These are phyloP conservation scores for Ceratocystis variospora DNA, from an alignment of 2,329 filamentous ascomycete species.

Conservation along the genomic window DNA sequence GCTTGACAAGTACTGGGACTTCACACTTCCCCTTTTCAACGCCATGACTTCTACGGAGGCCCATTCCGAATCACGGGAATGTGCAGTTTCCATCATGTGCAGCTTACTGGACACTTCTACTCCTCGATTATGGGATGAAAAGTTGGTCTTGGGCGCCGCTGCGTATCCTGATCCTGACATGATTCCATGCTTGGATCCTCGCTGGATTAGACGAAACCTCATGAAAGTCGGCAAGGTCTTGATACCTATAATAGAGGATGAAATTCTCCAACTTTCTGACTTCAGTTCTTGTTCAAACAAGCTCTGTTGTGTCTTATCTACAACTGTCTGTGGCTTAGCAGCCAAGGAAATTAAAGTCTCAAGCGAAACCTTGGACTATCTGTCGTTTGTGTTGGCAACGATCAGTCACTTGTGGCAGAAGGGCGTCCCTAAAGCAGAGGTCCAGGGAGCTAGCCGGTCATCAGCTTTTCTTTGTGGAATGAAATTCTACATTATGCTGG, in stretches of 20 bases:
- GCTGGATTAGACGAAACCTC: constrained; percentile 70
- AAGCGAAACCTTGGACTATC: constrained; percentile 64
- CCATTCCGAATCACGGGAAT: constrained; percentile 30
- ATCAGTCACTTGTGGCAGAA: constrained; percentile 22
- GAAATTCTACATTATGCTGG: constrained; percentile 35
- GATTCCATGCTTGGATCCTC: constrained; percentile 67
- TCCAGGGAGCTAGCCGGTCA: constrained; percentile 19
- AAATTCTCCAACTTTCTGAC: constrained; percentile 48
- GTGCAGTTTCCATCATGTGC: constrained; percentile 55
- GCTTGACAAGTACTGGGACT: constrained; percentile 65
- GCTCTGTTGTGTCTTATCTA: constrained; percentile 10
- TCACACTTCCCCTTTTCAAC: constrained; percentile 42
- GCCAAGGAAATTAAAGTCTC: constrained; percentile 80
- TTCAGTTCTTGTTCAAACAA: constrained; percentile 35
- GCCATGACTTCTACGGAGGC: constrained; percentile 12
- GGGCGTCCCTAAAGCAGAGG: constrained; percentile 36
- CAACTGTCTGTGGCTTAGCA: constrained; percentile 11
- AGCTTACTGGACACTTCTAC: constrained; percentile 48
- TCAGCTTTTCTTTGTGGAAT: constrained; percentile 41
- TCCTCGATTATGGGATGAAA: constrained; percentile 56
- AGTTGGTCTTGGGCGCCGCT: constrained; percentile 49
- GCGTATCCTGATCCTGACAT: constrained; percentile 52
- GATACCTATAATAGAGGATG: constrained; percentile 44
- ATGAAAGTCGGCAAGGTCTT: constrained; percentile 49
- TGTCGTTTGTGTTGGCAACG: constrained; percentile 27